Conservation (phyloP, 2,329 filamentous ascomycete genomes). For the Pezicula radicicola region DNA sequence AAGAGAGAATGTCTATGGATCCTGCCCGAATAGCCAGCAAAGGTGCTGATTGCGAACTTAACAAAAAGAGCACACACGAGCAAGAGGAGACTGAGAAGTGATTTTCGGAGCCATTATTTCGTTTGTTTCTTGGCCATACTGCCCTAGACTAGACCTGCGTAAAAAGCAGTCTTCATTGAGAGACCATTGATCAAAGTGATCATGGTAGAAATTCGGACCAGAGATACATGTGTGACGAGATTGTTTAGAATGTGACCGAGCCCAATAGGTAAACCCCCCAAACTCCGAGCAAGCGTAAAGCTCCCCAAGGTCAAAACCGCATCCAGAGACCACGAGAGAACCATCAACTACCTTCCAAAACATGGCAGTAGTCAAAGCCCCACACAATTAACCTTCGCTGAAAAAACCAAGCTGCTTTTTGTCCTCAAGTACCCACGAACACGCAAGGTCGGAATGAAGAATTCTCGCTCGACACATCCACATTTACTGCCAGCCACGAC, state of each 20-base stretch:
- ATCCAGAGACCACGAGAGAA: conserved; percentile 29
- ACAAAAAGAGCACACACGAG: conserved; percentile 49
- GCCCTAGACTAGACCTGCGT: conserved; percentile 25
- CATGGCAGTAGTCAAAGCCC: conserved; percentile 18
- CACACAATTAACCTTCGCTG: conserved; percentile 31
- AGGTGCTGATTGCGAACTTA: conserved; percentile 33
- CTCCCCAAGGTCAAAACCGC: conserved; percentile 25
- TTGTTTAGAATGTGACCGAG: conserved; percentile 23
- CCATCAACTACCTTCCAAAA: conserved; percentile 15
- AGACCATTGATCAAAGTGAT: conserved; percentile 27
- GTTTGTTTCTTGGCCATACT: conserved; percentile 20
- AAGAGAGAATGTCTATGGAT: conserved; percentile 29
- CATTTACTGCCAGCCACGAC: conserved; percentile 21
- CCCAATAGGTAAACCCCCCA: conserved; percentile 22
- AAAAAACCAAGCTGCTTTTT: conserved; percentile 29
- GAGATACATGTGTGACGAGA: conserved; percentile 19
- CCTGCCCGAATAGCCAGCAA: conserved; percentile 12
- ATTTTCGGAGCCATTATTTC: conserved; percentile 29
- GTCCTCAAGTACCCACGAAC: conserved; percentile 22
- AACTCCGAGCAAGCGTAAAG: conserved; percentile 30
- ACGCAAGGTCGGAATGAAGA: conserved; percentile 24
- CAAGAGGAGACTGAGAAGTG: conserved; percentile 56
- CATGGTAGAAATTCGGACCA: conserved; percentile 20
- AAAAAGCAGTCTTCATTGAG: conserved; percentile 21
- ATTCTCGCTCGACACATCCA: conserved; percentile 11